phyloP scores from a whole-genome alignment of 257 asterid species.

The Solanum chilense region DNA sequence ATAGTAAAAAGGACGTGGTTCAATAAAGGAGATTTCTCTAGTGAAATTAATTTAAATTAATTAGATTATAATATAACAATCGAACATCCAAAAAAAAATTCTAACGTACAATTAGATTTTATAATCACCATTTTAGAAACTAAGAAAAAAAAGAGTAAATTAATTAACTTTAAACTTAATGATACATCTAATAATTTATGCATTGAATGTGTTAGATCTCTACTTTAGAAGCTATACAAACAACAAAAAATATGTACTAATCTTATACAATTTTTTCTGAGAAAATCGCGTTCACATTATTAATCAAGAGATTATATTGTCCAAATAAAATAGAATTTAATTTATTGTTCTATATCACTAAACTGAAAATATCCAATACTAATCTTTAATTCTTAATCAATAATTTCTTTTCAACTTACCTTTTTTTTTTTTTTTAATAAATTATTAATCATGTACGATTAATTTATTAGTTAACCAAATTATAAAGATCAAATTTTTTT shows the following conservation, averaged over 20 bases:
- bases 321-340: neutral
- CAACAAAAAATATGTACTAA: neutral
- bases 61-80: too few relatives aligned
- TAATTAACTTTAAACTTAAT: neutral
- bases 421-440: too few relatives aligned
- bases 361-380: neutral
- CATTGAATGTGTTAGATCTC: neutral
- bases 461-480: neutral
- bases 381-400: neutral
- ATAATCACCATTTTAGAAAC: neutral
- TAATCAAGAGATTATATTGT: neutral
- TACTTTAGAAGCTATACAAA: neutral
- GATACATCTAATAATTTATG: neutral
- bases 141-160: neutral
- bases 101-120: neutral
- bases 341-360: neutral
- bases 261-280: neutral
- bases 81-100: too few relatives aligned
- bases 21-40: neutral
- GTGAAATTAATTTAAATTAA: too few relatives aligned
- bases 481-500: neutral
- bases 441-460: neutral
- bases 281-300: neutral
- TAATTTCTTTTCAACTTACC: too few relatives aligned
- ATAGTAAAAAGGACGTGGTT: rapidly evolving